phyloP scores from a whole-genome alignment of 441 rosid species.

The Gossypium gossypioides region DNA sequence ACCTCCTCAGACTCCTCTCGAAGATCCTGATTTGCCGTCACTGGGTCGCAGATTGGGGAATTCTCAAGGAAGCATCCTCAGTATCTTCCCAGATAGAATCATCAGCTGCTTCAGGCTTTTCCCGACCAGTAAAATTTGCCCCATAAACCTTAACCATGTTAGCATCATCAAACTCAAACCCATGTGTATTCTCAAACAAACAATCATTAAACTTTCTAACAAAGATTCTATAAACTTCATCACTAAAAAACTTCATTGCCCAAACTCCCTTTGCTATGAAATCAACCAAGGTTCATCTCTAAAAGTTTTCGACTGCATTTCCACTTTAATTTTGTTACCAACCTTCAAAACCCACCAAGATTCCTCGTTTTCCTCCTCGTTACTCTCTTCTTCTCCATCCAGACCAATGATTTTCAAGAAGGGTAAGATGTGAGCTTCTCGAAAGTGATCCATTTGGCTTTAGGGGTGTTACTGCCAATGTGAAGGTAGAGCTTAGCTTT shows the following conservation, averaged over 20 bases:
- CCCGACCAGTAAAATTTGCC: constrained; percentile 92
- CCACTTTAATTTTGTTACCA: constrained; percentile 52
- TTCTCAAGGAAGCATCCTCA: constrained; percentile 48
- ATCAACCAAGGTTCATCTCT: constrained; percentile 73
- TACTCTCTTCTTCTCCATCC: constrained; percentile 33
- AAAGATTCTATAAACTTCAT: constrained; percentile 47
- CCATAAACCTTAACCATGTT: constrained; percentile 73
- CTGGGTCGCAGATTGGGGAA: constrained; percentile 54
- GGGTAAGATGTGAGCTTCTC: constrained; percentile 30
- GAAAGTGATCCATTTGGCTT: too few species aligned
- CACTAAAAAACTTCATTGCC: constrained; percentile 66
- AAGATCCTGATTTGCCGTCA: constrained; percentile 54
- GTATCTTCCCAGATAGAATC: constrained; percentile 98
- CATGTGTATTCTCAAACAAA: constrained; percentile 77
- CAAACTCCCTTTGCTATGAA: constrained; percentile 76
- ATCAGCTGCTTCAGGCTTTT: constrained; percentile 78
- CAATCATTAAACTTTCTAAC: constrained; percentile 46
- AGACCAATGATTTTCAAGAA: constrained; percentile 27
- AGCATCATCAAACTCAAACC: constrained; percentile 65
- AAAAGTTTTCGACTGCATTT: constrained; percentile 61
- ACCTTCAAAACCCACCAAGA: constrained; percentile 72
- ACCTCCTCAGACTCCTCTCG: constrained; percentile 89
- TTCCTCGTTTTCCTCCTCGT: constrained; percentile 25
- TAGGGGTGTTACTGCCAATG: too few species aligned
- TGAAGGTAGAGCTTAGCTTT: too few species aligned